Base-by-base conservation (phyloP, 495 filamentous ascomycete species). In the Cercophora samala region DNA sequence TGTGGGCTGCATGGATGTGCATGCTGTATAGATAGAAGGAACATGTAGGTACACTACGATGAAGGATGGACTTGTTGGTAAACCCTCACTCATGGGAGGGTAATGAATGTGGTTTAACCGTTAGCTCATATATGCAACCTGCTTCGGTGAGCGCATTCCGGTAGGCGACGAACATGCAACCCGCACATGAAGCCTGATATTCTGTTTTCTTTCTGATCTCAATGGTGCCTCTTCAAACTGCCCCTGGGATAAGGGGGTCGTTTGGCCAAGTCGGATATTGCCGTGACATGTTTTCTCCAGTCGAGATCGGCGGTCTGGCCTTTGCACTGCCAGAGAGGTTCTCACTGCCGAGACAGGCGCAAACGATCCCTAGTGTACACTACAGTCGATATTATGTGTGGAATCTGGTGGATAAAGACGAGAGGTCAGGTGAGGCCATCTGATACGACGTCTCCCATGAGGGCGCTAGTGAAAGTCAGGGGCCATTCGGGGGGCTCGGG, bases 371-470 rank as follows among this genome's bases (percentile, higher is more conserved):
- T 23, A n/a, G n/a, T n/a, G n/a, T n/a, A n/a, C n/a, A n/a, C n/a
- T n/a, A 56, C n/a, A 21, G 53, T 56, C n/a, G 15, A 56, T 56
- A 21, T 56, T 56, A 18, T 21, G 53, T 21, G 53, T 56, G 53
- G 53, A 56, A 56, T 56, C 53, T 46, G 22, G 53, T 56, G 53
- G 53, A 56, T 56, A 56, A 56, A 21, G 6, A 8, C 8, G 52
- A 23, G n/a, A 56, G 53, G n/a, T 56, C 53, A 56, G n/a, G 53
- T 56, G 53, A 56, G 53, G n/a, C 22, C 53, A 22, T 56, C 53
- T 56, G 53, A 56, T 56, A 56, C 53, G 53, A 56, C 53, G 53
- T 56, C 53, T 19, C 22, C n/a, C 53, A 23, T 56, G 17, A 56
- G 53, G 22, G 53, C 53, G 53, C 53, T 56, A 56, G 53, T 18